Evolutionary conservation across 2,329 filamentous ascomycete genomes (phyloP), one percentile per base, ranked within the genome.

Genomic region (Diaporthe sp.): DNA sequence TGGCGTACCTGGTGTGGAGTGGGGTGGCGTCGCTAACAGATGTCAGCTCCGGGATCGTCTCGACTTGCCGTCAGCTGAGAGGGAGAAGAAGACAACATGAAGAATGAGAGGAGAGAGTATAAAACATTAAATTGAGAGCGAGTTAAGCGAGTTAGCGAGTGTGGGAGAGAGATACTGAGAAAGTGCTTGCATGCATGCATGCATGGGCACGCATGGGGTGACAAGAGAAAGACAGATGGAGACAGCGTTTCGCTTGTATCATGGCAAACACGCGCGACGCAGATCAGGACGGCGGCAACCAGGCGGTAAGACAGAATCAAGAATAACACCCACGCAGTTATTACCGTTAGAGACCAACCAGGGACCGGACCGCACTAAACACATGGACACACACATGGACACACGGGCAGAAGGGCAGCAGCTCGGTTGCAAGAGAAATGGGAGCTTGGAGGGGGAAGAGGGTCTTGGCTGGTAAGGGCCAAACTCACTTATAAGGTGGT

Each of bases 401-500:
- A 66, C 61, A 66, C 15, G 60, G 60, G 28, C 60, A 66, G n/a
- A 22, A 13, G 33, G 64, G 64, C 35, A 38, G n/a, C 60, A 64
- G 60, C 35, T 52, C 55, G 55, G n/a, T 38, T 12, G 42, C 55
- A 61, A 57, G 55, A 50, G 45, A 71, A 71, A 42, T 52, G 55
- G 55, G 40, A 52, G 64, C 64, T 54, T 68, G 64, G 64, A 33
- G 60, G 64, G 64, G 33, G 7, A 38, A 1, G 61, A 54, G 47
- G 55, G 69, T 19, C 55, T 61, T 60, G 68, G 42, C 45, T 22
- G 30, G n/a, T 42, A 7, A 30, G 40, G 55, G 30, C 55, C 45
- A 52, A 71, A 60, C 45, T 40, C 54, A 60, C 38, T 57, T 60
- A 71, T 58, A 71, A 47, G 55, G 40, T 50, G 55, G 35, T n/a